A percentile compares a stretch with the other conserved stretches of the same genome.
These are phyloP conservation scores for Plasmodium coatneyi DNA, from an alignment of 169 alveolate genomes.

Conservation along the genomic window DNA sequence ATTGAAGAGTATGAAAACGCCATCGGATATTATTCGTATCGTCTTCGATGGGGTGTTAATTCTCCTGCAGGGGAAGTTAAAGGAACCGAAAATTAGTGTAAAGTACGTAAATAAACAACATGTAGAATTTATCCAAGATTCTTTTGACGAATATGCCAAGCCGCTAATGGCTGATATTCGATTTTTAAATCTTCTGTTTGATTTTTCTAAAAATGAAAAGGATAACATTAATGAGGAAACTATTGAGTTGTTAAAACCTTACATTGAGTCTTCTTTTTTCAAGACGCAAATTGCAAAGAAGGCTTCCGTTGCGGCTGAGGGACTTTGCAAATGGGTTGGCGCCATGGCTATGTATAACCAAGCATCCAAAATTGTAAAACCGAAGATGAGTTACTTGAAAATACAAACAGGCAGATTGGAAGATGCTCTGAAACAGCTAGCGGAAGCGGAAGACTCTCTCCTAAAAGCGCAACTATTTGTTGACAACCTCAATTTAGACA, in stretches of 20 bases:
- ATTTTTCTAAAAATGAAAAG: constrained; percentile 92
- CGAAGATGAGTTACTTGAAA: constrained; percentile 94
- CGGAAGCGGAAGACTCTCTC: constrained; percentile 92
- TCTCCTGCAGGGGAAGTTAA: constrained; percentile 83
- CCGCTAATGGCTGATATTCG: constrained; percentile 88
- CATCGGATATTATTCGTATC: constrained; percentile 93
- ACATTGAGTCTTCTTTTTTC: constrained; percentile 89
- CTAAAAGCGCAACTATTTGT: constrained; percentile 91
- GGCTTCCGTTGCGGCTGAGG: constrained; percentile 91
- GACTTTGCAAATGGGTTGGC: constrained; percentile 95
- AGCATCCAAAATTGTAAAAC: constrained; percentile 96
- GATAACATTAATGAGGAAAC: constrained; percentile 97
- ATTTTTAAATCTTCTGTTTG: constrained; percentile 89
- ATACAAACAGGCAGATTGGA: constrained; percentile 92
- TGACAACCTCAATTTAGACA: constrained; percentile 90
- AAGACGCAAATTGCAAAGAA: constrained; percentile 89
- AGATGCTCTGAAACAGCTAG: constrained; percentile 92
- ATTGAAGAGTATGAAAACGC: constrained; percentile 91
- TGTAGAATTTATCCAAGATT: constrained; percentile 91
- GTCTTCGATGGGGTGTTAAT: constrained; percentile 93
- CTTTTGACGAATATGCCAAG: constrained; percentile 93
- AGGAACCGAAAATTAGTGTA: constrained; percentile 77
- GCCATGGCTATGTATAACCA: constrained; percentile 95
- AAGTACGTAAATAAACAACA: constrained; percentile 87
- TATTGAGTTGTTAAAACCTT: constrained; percentile 94